These are phyloP conservation scores for Solanum peruvianum DNA, from an alignment of 257 asterid species.

Conservation along the genomic window DNA sequence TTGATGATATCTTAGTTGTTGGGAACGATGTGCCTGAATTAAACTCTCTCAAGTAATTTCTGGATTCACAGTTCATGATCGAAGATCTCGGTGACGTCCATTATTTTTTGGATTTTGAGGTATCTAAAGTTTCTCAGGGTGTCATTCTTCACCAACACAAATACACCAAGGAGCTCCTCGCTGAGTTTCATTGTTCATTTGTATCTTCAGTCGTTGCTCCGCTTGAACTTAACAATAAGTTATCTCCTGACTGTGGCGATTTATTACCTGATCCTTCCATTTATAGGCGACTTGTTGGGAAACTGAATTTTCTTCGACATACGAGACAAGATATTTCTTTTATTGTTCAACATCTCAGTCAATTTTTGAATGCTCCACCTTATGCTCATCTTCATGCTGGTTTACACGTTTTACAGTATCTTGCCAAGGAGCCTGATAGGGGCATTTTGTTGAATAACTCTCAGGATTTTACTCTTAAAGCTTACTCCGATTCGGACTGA, in stretches of 20 bases:
- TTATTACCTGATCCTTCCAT: neutral
- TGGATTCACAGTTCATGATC: neutral
- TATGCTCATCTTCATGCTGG: no score
- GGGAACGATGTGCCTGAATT: no score
- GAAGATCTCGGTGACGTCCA: neutral
- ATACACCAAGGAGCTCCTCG: neutral
- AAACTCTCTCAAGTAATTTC: no score
- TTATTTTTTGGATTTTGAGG: neutral
- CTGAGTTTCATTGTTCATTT: neutral
- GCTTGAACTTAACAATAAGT: neutral
- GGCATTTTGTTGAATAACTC: no score
- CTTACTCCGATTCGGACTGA: no score
- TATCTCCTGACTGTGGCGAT: neutral
- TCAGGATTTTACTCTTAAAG: neutral
- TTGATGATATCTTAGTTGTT: no score
- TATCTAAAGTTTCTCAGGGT: neutral
- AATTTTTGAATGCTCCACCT: no score
- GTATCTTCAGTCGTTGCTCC: neutral
- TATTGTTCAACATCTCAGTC: no score
- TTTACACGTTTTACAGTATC: neutral
- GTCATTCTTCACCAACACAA: neutral
- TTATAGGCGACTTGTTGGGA: no score
- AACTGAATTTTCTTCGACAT: no score
- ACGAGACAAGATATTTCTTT: no score
- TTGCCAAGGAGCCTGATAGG: neutral